phyloP scores from a whole-genome alignment of 2,329 filamentous ascomycete species.

The Epichloe hybrida region DNA sequence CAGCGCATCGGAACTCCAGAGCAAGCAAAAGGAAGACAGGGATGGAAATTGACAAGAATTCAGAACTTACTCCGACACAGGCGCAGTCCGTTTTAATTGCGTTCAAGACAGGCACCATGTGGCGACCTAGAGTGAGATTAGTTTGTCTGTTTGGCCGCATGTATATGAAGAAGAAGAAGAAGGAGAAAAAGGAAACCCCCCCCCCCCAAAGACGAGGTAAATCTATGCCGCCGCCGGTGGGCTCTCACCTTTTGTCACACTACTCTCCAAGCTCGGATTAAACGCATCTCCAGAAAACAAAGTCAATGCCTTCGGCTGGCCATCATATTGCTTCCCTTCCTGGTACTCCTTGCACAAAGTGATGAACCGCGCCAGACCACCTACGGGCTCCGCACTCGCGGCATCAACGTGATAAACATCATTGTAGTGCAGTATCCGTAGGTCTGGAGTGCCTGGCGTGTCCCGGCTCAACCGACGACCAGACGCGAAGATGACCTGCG shows the following conservation, averaged over 20 bases:
- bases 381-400: constrained; percentile 65
- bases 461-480: constrained; percentile 8
- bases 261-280: constrained; percentile 80
- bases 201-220: not conserved
- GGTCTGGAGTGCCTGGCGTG: constrained; percentile 36
- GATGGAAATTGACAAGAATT: not conserved
- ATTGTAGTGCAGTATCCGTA: constrained; percentile 83
- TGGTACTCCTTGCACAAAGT: constrained; percentile 65
- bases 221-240: not conserved
- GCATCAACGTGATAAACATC: constrained; percentile 83
- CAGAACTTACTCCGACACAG: constrained; percentile 58
- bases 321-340: constrained; percentile 42
- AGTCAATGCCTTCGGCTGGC: constrained; percentile 54
- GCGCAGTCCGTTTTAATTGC: constrained; percentile 62
- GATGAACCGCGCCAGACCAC: constrained; percentile 74
- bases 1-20: no score
- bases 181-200: no score
- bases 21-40: not conserved
- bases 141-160: not conserved
- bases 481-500: constrained; percentile 13
- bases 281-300: constrained; percentile 89
- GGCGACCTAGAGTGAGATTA: constrained; percentile 36
- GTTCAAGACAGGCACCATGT: constrained; percentile 83
- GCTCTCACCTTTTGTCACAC: constrained; percentile 63
- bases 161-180: not conserved